These are phyloP conservation scores for Schizochytrium sp. DNA, from an alignment of 108 stramenopile species.

Conservation along the genomic window DNA sequence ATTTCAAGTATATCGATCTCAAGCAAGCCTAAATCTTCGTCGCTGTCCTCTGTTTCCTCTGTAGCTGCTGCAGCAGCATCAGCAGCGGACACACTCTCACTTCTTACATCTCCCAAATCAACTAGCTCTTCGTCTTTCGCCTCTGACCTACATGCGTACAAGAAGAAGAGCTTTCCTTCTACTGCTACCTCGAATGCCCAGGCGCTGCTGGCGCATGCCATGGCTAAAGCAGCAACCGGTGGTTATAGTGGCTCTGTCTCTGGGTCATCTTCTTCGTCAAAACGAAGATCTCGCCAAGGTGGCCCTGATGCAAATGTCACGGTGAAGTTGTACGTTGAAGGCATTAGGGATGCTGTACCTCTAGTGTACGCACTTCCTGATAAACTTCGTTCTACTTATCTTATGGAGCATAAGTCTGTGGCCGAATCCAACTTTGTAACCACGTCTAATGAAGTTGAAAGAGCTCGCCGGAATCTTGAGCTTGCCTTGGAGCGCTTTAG, in stretches of 20 bases:
- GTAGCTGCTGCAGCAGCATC: no score
- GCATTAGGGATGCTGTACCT: constrained; percentile 7
- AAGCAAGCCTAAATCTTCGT: no score
- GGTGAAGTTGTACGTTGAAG: constrained; percentile 19
- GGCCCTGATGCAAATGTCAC: neutral
- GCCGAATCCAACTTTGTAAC: neutral
- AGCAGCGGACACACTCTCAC: no score
- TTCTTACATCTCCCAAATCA: no score
- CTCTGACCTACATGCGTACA: neutral
- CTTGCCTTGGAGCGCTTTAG: constrained; percentile 51
- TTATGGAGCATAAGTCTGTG: neutral
- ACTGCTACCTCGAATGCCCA: no score
- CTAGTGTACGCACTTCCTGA: constrained; percentile 14
- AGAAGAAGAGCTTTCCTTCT: neutral
- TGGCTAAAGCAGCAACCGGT: neutral
- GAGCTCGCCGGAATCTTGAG: constrained; percentile 20
- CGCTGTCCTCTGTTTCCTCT: no score
- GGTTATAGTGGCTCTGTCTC: neutral
- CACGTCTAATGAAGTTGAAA: neutral
- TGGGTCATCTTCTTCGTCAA: neutral
- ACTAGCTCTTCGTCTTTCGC: no score
- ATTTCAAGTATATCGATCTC: no score
- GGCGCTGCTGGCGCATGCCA: neutral
- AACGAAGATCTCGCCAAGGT: constrained; percentile 4
- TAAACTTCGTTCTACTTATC: constrained; percentile 17